A percentile compares a stretch with the other conserved stretches of the same genome.
These are phyloP conservation scores for Candida bentonensis DNA, from an alignment of 805 yeast genomes.

Conservation along the genomic window DNA sequence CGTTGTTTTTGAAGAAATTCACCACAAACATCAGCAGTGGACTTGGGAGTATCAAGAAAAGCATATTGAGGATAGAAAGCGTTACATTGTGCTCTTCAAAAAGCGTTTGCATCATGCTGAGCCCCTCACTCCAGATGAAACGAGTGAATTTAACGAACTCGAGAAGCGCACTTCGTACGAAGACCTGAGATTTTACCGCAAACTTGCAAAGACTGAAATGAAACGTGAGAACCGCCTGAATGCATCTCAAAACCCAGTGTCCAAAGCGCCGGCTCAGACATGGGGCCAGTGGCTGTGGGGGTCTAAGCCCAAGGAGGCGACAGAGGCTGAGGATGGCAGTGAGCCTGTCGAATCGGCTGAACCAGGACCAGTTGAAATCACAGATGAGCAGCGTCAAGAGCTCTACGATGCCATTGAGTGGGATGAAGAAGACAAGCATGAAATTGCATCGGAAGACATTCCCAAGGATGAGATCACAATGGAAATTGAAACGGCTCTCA, in stretches of 20 bases:
- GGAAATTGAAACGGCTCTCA: conserved; percentile 52
- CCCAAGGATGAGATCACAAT: conserved; percentile 64
- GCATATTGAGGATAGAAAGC: conserved; percentile 57
- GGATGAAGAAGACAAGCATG: conserved; percentile 40
- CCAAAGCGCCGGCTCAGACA: conserved; percentile 6
- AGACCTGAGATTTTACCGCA: conserved; percentile 73
- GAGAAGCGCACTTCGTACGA: conserved; percentile 55
- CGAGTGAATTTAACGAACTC: conserved; percentile 31
- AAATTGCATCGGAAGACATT: conserved; percentile 25
- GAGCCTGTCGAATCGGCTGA: conserved; percentile 8
- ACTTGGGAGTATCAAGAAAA: conserved; percentile 71
- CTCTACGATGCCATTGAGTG: conserved; percentile 88
- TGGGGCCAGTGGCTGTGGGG: conserved; percentile 16
- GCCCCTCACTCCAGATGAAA: conserved; percentile 18
- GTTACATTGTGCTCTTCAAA: conserved; percentile 58
- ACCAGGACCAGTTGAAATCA: conserved; percentile 36
- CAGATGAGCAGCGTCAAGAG: conserved; percentile 82
- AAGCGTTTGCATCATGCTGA: conserved; percentile 30
- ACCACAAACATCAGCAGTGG: conserved; percentile 68
- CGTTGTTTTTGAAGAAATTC: conserved; percentile 68
- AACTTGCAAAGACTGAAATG: conserved; percentile 58
- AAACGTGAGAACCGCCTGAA: conserved; percentile 13
- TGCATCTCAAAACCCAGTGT: conserved; percentile 4
- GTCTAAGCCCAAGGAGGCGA: conserved; percentile 1
- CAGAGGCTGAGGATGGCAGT: conserved; percentile 1